Base-by-base conservation (phyloP, 371 early-diverging fungal species). In the Capniomyces stellatus region DNA sequence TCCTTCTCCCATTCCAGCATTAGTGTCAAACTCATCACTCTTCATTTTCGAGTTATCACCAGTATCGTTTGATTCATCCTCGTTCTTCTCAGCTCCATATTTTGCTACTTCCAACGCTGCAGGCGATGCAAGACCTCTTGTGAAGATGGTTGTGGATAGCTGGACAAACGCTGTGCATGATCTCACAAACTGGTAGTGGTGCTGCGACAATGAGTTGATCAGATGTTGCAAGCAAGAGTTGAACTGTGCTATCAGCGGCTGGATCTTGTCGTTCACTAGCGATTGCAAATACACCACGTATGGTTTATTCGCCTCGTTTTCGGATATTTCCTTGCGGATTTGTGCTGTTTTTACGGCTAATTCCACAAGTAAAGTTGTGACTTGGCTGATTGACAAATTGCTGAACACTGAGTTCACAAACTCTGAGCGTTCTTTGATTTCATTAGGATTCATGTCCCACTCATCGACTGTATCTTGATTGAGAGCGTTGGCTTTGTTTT, bases 1-100 rank as follows among this genome's bases (percentile, higher is more conserved):
- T 22, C 93, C 98, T 55, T 92, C 83, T 65, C 97, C 97, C n/a
- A 84, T 86, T 23, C 97, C 97, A 22, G 65, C 74, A n/a, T 43
- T 30, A 29, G 46, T 25, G 29, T 64, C 61, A 54, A 54, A 55
- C 30, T 46, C 52, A 21, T 50, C 29, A 30, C 59, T 42, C 58
- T 64, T 57, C 51, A 66, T 46, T n/a, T n/a, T n/a, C n/a, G n/a
- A n/a, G 4, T 69, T 74, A 10, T 71, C 72, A 24, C 78, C 82
- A 24, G 80, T 79, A 15, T 74, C 76, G 3, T 74, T 73, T 18
- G 74, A 73, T 1, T 39, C 52, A 6, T 60, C 66, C 10, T 60
- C 72, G 1, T 64, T 62, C 18, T 54, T 57, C 43, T 80, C 79
- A 23, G 76, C 74, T 25, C n/a, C 3, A 35, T 51, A 12, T 12